These are phyloP conservation scores for Isatis lusitanica DNA, from an alignment of 441 rosid genomes.

Conservation along the genomic window DNA sequence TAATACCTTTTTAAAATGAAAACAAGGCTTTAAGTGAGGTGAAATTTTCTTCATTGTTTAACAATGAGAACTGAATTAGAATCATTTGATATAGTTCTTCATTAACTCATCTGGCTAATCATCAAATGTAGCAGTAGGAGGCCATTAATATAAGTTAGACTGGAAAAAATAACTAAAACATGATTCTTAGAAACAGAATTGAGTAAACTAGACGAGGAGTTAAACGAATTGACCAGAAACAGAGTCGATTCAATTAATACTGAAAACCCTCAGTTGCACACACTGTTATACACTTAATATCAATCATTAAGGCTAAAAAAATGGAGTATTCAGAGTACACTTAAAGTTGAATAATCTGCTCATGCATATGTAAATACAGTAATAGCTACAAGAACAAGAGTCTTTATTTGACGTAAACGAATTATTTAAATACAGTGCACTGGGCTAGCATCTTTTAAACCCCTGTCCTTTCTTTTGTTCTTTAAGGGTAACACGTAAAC, in stretches of 20 bases:
- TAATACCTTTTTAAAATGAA: neutral
- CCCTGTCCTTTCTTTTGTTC: neutral
- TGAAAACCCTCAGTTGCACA: neutral
- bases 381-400: neutral
- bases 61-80: neutral
- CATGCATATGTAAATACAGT: neutral
- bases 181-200: neutral
- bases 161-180: neutral
- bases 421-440: neutral
- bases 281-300: neutral
- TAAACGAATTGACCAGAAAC: neutral
- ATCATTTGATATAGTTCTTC: neutral
- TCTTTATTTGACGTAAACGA: neutral
- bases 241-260: neutral
- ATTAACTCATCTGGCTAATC: neutral
- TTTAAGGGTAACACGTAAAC: slow-evolving; percentile 23
- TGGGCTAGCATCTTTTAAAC: neutral
- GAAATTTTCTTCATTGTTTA: neutral
- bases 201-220: neutral
- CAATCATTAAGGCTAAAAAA: neutral
- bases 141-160: neutral
- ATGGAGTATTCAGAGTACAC: neutral
- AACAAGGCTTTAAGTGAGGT: neutral
- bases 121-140: neutral
- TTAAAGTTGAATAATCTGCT: neutral